Conservation (phyloP, 1,284 basidiomycete species). For the Coniophora puteana region DNA sequence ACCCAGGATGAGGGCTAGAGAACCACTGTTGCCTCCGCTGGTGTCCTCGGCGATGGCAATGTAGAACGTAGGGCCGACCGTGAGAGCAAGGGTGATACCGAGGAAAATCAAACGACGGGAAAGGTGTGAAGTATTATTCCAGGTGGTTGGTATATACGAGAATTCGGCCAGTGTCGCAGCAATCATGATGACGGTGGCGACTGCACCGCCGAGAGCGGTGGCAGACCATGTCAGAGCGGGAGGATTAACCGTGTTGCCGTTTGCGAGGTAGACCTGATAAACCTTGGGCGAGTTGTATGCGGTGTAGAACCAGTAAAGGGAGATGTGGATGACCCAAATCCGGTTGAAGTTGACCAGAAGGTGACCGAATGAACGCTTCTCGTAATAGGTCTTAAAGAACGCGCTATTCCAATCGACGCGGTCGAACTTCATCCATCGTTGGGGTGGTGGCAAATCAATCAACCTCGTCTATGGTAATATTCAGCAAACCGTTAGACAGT, state of each 20-base stretch:
- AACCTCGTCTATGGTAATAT: slow-evolving; percentile 67
- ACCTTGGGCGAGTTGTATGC: slow-evolving; percentile 89
- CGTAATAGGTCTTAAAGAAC: slow-evolving; percentile 97
- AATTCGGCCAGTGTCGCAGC: slow-evolving; percentile 90
- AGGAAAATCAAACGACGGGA: slow-evolving; percentile 85
- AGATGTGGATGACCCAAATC: slow-evolving; percentile 93
- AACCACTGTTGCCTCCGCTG: slow-evolving; percentile 51
- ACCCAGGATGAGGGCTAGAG: slow-evolving; percentile 79
- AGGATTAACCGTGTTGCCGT: slow-evolving; percentile 42
- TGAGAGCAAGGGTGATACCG: slow-evolving; percentile 78
- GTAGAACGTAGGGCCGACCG: slow-evolving; percentile 88
- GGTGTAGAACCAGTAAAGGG: slow-evolving; percentile 93
- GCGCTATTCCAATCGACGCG: slow-evolving; percentile 91
- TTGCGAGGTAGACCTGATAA: slow-evolving; percentile 43
- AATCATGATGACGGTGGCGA: slow-evolving; percentile 92
- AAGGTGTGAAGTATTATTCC: slow-evolving; percentile 96
- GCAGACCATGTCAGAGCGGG: slow-evolving; percentile 85
- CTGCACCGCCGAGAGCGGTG: slow-evolving; percentile 85
- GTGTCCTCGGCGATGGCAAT: slow-evolving; percentile 69
- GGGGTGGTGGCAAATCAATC: slow-evolving; percentile 83
- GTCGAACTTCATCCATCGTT: slow-evolving; percentile 94
- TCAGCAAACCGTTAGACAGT: slow-evolving; percentile 4
- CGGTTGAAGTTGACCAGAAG: slow-evolving; percentile 97
- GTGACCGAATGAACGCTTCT: slow-evolving; percentile 92
- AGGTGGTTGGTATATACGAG: slow-evolving; percentile 93